Percentiles rank a stretch among this genome's conserved stretches.
Evolutionary conservation across 176 grass and related monocot genomes (phyloP).

Genomic region (Guadua angustifolia): DNA sequence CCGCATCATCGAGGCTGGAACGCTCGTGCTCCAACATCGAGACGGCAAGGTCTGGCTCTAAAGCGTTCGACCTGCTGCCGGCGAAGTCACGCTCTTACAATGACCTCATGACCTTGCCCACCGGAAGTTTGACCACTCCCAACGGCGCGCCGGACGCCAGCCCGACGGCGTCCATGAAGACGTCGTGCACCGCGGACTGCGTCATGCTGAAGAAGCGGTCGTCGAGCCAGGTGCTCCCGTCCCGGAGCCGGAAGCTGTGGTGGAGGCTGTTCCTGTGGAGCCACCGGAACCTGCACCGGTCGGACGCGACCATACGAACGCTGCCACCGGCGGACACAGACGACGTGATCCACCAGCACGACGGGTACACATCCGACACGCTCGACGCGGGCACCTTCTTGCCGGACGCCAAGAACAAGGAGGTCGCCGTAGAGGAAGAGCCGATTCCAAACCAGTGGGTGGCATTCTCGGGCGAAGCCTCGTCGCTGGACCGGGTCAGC

Average conservation of each 20-base stretch:
- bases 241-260: slow-evolving; percentile 79
- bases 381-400: slow-evolving; percentile 37
- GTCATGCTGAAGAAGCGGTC: slow-evolving; percentile 78
- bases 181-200: slow-evolving; percentile 66
- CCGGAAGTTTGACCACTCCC: neutral
- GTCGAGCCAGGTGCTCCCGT: slow-evolving; percentile 87
- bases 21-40: slow-evolving; percentile 98
- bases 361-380: slow-evolving; percentile 83
- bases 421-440: slow-evolving; percentile 30
- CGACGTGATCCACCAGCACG: slow-evolving; percentile 29
- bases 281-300: slow-evolving; percentile 68
- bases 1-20: slow-evolving; percentile 46
- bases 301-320: neutral
- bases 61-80: slow-evolving; percentile 46
- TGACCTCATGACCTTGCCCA: slow-evolving; percentile 45
- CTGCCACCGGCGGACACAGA: neutral
- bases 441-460: slow-evolving; percentile 65
- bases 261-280: slow-evolving; percentile 82
- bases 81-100: slow-evolving; percentile 66
- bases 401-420: slow-evolving; percentile 51
- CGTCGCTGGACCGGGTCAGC: slow-evolving; percentile 70
- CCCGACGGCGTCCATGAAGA: slow-evolving; percentile 61
- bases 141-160: slow-evolving; percentile 48
- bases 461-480: slow-evolving; percentile 65
- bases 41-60: slow-evolving; percentile 57